phyloP scores from a whole-genome alignment of 176 grass and related monocot species.

The Hordeum marinum region DNA sequence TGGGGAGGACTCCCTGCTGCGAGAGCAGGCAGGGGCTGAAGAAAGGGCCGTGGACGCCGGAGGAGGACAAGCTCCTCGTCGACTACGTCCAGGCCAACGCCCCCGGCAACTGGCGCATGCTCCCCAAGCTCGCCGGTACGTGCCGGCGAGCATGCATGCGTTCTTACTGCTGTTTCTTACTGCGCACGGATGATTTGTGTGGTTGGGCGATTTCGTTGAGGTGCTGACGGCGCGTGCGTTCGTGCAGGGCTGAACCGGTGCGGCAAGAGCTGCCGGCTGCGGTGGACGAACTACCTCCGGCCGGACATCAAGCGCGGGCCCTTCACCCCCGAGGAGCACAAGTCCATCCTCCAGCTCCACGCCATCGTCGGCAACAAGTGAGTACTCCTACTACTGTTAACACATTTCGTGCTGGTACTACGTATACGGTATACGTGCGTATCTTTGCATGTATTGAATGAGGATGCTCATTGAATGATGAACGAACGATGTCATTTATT shows the following conservation, averaged over 20 bases:
- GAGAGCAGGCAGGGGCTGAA: slow-evolving; percentile 78
- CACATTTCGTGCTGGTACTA: neutral
- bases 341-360: slow-evolving; percentile 88
- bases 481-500: neutral
- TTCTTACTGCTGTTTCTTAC: too few species aligned
- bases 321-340: slow-evolving; percentile 85
- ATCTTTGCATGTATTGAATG: neutral
- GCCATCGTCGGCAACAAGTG: slow-evolving; percentile 96
- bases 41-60: slow-evolving; percentile 93
- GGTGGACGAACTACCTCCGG: slow-evolving; percentile 98
- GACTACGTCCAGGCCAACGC: slow-evolving; percentile 81
- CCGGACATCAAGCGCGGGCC: slow-evolving; percentile 97
- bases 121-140: slow-evolving; percentile 90
- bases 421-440: neutral
- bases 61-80: slow-evolving; percentile 94
- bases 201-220: neutral
- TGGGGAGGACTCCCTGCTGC: slow-evolving; percentile 96
- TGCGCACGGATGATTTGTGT: too few species aligned
- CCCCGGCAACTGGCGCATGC: slow-evolving; percentile 78
- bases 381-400: neutral
- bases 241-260: slow-evolving; percentile 80
- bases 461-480: neutral
- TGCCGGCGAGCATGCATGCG: neutral
- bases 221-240: neutral
- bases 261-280: slow-evolving; percentile 96